Evolutionary conservation across 352 stramenopile species (phyloP).

Genomic region (Phytophthora capsici): DNA sequence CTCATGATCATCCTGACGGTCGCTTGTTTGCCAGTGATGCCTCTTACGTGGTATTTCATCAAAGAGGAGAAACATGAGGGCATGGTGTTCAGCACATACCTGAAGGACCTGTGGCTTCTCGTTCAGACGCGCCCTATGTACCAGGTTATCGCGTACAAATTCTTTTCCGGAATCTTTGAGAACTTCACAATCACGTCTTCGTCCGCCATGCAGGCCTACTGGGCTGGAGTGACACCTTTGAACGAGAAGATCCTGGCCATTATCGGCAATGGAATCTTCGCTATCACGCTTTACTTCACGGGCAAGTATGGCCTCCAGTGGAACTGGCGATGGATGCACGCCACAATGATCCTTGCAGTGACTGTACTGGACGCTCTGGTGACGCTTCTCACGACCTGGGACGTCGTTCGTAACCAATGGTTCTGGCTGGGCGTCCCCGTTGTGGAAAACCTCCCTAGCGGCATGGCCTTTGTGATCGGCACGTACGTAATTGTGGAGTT

Average conservation of each 20-base stretch:
- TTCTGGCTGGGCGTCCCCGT: constrained; percentile 49
- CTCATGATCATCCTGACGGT: constrained; percentile 46
- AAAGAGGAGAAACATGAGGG: constrained; percentile 47
- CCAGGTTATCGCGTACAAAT: constrained; percentile 57
- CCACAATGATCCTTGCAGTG: constrained; percentile 34
- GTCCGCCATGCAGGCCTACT: constrained; percentile 46
- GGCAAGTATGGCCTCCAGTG: constrained; percentile 48
- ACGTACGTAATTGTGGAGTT: constrained; percentile 58
- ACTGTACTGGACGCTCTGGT: constrained; percentile 37
- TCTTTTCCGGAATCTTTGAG: constrained; percentile 49
- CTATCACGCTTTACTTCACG: constrained; percentile 34
- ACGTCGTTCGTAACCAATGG: constrained; percentile 55
- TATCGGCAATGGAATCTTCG: constrained; percentile 34
- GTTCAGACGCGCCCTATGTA: constrained; percentile 53
- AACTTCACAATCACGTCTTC: constrained; percentile 41
- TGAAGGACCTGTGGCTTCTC: constrained; percentile 42
- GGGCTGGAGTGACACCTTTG: constrained; percentile 37
- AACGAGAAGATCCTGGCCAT: constrained; percentile 44
- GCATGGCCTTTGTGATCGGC: constrained; percentile 45
- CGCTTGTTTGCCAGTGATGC: constrained; percentile 44
- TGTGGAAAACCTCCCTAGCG: constrained; percentile 39
- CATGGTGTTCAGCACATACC: constrained; percentile 45
- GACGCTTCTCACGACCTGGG: constrained; percentile 43
- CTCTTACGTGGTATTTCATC: constrained; percentile 55
- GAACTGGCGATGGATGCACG: constrained; percentile 47